Percentiles rank a stretch among this genome's conserved stretches.
These are phyloP conservation scores for Candida michaelii DNA, from an alignment of 805 yeast species.

Conservation along the genomic window DNA sequence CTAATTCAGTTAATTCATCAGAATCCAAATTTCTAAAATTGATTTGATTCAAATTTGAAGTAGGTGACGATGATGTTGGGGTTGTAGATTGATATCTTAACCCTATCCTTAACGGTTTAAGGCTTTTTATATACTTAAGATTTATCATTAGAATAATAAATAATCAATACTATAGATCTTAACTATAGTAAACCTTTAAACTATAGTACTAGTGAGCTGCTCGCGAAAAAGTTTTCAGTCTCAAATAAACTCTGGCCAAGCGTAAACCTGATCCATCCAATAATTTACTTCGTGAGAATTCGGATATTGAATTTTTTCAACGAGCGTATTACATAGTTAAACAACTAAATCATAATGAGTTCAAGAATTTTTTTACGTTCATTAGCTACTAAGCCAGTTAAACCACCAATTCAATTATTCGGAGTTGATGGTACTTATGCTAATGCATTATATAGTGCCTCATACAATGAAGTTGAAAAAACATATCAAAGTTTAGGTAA, in stretches of 20 bases:
- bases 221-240: conserved; percentile 3
- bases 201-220: not conserved
- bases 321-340: conserved; percentile 2
- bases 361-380: conserved; percentile 47
- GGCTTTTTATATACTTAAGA: not conserved
- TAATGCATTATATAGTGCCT: conserved; percentile 88
- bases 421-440: conserved; percentile 98
- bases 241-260: conserved; percentile 1
- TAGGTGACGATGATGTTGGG: conserved; percentile 1
- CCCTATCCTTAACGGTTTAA: not conserved
- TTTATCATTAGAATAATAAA: too few relatives aligned
- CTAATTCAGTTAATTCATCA: conserved; percentile 64
- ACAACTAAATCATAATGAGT: conserved; percentile 8
- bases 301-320: conserved; percentile 7
- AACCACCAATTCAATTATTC: conserved; percentile 90
- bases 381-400: conserved; percentile 64
- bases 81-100: conserved; percentile 16
- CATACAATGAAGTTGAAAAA: conserved; percentile 75
- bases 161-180: not conserved
- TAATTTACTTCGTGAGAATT: not conserved
- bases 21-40: conserved; percentile 3
- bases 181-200: not conserved
- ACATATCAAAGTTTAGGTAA: conserved; percentile 64
- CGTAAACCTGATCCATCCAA: conserved; percentile 11
- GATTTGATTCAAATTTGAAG: not conserved